phyloP scores from a whole-genome alignment of 176 grass and related monocot genomes.

The maize (Zea mays) region DNA sequence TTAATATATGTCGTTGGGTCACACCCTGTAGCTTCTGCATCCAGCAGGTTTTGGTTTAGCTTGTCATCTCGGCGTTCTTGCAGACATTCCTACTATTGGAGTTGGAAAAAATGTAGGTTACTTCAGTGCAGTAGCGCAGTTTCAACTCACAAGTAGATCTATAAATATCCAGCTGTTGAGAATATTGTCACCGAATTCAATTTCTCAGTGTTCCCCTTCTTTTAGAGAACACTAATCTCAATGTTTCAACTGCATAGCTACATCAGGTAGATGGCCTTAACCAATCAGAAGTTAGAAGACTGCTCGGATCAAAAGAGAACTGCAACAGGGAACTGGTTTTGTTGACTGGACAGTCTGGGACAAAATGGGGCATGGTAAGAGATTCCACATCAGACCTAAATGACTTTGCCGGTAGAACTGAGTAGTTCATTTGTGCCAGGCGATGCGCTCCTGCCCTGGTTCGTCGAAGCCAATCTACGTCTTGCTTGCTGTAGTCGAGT shows the following conservation, averaged over 20 bases:
- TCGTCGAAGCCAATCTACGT: constrained; percentile 79
- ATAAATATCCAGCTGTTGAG: background rate
- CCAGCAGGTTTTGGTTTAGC: constrained; percentile 95
- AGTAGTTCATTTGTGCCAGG: constrained; percentile 43
- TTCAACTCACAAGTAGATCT: background rate
- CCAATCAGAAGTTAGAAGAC: too few species aligned
- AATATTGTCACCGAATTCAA: background rate
- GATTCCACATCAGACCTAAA: constrained; percentile 10
- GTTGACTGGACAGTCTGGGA: constrained; percentile 68
- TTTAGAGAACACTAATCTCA: too few species aligned
- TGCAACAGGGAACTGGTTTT: too few species aligned
- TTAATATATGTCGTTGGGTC: background rate
- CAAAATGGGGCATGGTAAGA: constrained; percentile 71
- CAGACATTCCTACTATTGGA: constrained; percentile 68
- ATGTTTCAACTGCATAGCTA: too few species aligned
- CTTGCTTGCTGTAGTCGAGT: too few species aligned
- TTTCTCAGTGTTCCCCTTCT: background rate
- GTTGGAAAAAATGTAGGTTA: constrained; percentile 93
- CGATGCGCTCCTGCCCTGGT: constrained; percentile 50
- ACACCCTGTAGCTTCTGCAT: constrained; percentile 10
- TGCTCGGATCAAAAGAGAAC: too few species aligned
- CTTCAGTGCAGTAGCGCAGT: background rate
- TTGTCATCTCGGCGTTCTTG: constrained; percentile 87
- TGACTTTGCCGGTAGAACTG: background rate
- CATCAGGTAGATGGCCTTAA: too few species aligned